phyloP scores from a whole-genome alignment of 1,139 yeast genomes.

The Yamadazyma dendronema region DNA sequence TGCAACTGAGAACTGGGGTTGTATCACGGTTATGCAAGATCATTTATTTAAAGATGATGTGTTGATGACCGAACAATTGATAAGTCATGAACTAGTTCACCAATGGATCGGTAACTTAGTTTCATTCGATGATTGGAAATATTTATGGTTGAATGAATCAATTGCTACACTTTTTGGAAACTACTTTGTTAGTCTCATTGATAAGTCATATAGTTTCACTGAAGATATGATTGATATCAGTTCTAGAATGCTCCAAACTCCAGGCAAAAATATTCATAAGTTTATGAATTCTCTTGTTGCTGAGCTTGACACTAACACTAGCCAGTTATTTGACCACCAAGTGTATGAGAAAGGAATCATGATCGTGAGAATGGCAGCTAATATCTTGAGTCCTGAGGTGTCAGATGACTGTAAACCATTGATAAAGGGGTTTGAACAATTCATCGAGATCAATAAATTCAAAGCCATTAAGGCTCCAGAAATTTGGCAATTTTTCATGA shows the following conservation, averaged over 20 bases:
- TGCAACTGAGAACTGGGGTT: conserved; percentile 79
- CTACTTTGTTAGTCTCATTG: conserved; percentile 33
- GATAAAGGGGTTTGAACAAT: conserved; percentile 36
- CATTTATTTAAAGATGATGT: conserved; percentile 14
- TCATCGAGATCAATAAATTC: conserved; percentile 36
- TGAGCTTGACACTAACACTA: conserved; percentile 21
- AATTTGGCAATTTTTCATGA: conserved; percentile 47
- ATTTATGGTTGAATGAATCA: conserved; percentile 72
- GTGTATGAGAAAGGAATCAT: conserved; percentile 67
- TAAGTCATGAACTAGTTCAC: conserved; percentile 71
- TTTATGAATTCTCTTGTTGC: conserved; percentile 23
- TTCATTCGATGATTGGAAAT: conserved; percentile 64
- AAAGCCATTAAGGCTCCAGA: conserved; percentile 53
- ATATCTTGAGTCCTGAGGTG: conserved; percentile 25
- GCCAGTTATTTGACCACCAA: conserved; percentile 46
- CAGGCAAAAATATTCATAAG: conserved; percentile 27
- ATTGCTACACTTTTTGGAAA: conserved; percentile 71
- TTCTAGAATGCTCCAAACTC: conserved; percentile 39
- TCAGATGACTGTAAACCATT: conserved; percentile 19
- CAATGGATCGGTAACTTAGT: conserved; percentile 75
- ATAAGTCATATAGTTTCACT: conserved; percentile 20
- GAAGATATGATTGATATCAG: conserved; percentile 32
- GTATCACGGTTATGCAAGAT: conserved; percentile 54
- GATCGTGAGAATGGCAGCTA: conserved; percentile 54
- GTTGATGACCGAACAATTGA: conserved; percentile 51